Conservation (phyloP, 2,329 filamentous ascomycete genomes). For the Aspergillus carbonarius region DNA sequence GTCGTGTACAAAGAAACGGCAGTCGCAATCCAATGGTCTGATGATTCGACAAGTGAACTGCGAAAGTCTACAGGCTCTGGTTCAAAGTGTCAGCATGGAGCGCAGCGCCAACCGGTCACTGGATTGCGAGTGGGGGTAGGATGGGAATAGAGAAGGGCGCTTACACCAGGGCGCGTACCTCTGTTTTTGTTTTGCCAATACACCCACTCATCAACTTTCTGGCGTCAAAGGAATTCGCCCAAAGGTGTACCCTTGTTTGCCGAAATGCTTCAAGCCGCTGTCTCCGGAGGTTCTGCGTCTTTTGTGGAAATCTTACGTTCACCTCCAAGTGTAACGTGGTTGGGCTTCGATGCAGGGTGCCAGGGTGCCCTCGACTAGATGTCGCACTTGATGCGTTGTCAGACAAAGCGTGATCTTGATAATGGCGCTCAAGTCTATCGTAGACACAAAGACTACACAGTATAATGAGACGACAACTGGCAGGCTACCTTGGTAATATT, state of each 20-base stretch:
- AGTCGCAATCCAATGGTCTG: slow-evolving; percentile 25
- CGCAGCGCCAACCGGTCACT: slow-evolving; percentile 45
- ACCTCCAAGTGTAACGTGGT: slow-evolving; percentile 41
- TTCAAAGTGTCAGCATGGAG: slow-evolving; percentile 44
- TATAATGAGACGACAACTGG: slow-evolving; percentile 22
- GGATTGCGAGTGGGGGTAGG: slow-evolving; percentile 32
- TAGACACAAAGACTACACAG: slow-evolving; percentile 26
- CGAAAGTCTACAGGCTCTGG: slow-evolving; percentile 40
- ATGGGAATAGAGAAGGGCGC: slow-evolving; percentile 21
- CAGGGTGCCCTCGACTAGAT: slow-evolving; percentile 36
- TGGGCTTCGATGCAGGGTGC: slow-evolving; percentile 47
- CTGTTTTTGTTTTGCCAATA: slow-evolving; percentile 22
- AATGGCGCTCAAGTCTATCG: slow-evolving; percentile 30
- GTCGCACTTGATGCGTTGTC: slow-evolving; percentile 46
- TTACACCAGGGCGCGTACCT: slow-evolving; percentile 34
- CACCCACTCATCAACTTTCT: slow-evolving; percentile 5
- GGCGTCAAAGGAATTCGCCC: slow-evolving; percentile 15
- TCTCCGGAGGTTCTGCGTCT: slow-evolving; percentile 30
- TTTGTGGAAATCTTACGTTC: slow-evolving; percentile 35
- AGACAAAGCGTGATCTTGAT: slow-evolving; percentile 29
- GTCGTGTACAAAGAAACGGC: slow-evolving; percentile 27
- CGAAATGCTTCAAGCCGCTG: slow-evolving; percentile 24
- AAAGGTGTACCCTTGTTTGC: slow-evolving; percentile 21
- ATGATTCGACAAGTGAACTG: slow-evolving; percentile 45
- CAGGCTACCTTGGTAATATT: slow-evolving; percentile 20